These are phyloP conservation scores for Gracilaria gracilis DNA, from an alignment of 23 red algal species.

Conservation along the genomic window DNA sequence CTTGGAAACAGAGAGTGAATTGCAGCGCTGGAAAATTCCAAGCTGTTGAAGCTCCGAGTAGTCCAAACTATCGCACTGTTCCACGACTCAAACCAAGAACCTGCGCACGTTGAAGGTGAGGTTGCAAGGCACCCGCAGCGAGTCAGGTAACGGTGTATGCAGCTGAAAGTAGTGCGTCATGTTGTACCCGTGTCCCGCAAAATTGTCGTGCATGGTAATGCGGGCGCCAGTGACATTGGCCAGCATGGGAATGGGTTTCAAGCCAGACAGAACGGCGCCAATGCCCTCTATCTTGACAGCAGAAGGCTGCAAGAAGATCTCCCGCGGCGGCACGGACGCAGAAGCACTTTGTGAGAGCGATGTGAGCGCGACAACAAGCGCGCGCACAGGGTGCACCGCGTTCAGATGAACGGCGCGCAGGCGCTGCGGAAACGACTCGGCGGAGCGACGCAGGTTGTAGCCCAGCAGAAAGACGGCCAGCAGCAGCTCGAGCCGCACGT, in stretches of 20 bases:
- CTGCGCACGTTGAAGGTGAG: conserved; percentile 14
- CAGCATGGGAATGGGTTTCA: conserved; percentile 30
- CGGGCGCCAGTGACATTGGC: background rate
- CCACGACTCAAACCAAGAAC: background rate
- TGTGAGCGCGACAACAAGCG: no score
- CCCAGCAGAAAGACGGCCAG: background rate
- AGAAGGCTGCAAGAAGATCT: conserved; percentile 7
- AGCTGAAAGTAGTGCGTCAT: no score
- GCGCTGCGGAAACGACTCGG: background rate
- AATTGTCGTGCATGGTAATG: no score
- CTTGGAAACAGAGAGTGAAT: no score
- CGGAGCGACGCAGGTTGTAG: background rate
- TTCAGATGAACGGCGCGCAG: no score
- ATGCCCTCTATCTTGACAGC: conserved; percentile 35
- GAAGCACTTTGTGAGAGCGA: no score
- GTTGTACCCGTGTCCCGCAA: no score
- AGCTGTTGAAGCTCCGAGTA: background rate
- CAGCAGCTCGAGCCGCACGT: no score
- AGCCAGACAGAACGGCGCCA: conserved; percentile 25
- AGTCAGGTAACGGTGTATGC: no score
- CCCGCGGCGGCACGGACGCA: background rate
- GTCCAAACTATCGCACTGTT: background rate
- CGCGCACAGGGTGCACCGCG: no score
- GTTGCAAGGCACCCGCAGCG: no score
- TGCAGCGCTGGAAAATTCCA: background rate